Conservation (phyloP, 164 flowering plant genomes). For the Houttuynia cordata region DNA sequence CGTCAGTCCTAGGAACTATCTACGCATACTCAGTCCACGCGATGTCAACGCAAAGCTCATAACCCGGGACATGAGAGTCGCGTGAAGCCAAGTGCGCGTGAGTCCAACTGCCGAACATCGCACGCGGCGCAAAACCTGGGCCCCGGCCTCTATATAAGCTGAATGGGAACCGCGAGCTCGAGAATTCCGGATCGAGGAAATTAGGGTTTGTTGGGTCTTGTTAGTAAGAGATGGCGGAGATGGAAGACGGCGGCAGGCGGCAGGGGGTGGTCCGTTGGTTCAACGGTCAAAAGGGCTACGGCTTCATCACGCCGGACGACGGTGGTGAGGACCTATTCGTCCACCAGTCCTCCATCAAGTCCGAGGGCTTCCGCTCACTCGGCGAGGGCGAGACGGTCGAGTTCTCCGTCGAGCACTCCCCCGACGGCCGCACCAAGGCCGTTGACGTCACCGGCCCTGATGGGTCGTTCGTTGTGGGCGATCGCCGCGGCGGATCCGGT, state of each 20-base stretch:
- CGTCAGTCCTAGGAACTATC: no score
- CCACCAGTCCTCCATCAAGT: constrained; percentile 69
- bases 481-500: constrained; percentile 18
- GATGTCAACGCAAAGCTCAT: not conserved
- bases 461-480: constrained; percentile 44
- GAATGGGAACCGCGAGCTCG: no score
- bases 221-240: not conserved
- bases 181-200: no score
- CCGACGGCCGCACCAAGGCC: constrained; percentile 69
- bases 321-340: constrained; percentile 91
- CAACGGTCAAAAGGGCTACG: constrained; percentile 65
- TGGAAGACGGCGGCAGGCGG: constrained; percentile 20
- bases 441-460: constrained; percentile 78
- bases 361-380: constrained; percentile 77
- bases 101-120: not conserved
- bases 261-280: constrained; percentile 86
- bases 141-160: not conserved
- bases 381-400: constrained; percentile 72
- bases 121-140: not conserved
- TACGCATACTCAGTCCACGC: no score
- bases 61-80: not conserved
- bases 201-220: constrained; percentile 5
- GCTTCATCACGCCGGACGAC: constrained; percentile 83
- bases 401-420: constrained; percentile 41
- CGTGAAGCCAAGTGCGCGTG: not conserved